Evolutionary conservation across 192 early-diverging fungal species (phyloP), one percentile per base, ranked within the genome.

Genomic region (Oehlia diaphana): DNA sequence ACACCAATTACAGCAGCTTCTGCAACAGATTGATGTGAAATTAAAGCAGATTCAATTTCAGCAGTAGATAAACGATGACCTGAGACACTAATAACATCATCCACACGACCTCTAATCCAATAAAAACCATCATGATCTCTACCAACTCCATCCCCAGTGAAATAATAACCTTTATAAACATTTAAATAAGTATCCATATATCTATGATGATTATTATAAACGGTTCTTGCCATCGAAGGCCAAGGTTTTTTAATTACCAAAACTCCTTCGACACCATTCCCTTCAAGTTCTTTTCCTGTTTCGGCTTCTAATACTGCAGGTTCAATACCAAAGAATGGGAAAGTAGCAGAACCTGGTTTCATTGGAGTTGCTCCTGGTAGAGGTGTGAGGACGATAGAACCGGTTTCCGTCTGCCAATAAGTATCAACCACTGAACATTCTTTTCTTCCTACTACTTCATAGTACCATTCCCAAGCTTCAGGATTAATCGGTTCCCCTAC

Each of bases 401-500:
- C 97, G 2, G 97, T 97, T 87, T 98, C 97, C 9, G 92, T 94
- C 81, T 93, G 92, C 92, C 93, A 94, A 91, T 97, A 99, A 10
- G 97, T 99, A 88, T 99, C 97, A 33, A 99, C 96, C 26, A 99
- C 91, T n/a, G 95, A 91, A 86, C 96, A 97, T 47, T 89, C 89
- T 21, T 90, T 88, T 73, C 93, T 90, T 39, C 96, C 96, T 42
- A 99, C 95, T 31, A 95, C 90, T 72, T 95, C 90, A 89, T 96
- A 89, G 87, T 99, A 99, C 97, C 97, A 99, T 79, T 91, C 87
- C 97, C 97, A 99, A 23, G 97, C 96, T 80, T 98, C 96, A 61
- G 96, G 95, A 84, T 98, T 96, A 86, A 99, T 99, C 69, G 97
- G 97, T 85, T 99, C 97, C 72, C 97, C 97, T 14, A 99, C 97